Evolutionary conservation across 768 basidiomycete genomes (phyloP), one percentile per base, ranked within the genome.

Genomic region (Suillus alpinus): DNA sequence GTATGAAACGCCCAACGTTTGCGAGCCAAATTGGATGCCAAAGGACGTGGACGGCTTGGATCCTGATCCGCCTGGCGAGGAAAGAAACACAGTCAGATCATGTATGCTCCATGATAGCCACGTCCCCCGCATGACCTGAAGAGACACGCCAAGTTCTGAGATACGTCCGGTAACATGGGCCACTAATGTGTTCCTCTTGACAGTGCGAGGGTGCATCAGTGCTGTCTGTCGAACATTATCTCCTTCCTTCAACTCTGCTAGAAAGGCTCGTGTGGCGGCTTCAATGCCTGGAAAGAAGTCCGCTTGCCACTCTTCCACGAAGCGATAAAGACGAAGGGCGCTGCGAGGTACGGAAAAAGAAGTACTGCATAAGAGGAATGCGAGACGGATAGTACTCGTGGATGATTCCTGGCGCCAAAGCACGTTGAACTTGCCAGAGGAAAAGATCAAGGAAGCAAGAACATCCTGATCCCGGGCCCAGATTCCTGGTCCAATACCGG

Each of bases 111-210:
- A 92, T 8, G 89, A 86, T 36, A 94, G 73, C 92, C 92, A 94
- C 1, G 91, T 94, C 20, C 91, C 91, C 62, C 87, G 90, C 88
- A 94, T 92, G 43, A 94, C 86, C 66, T 93, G 92, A 6, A 94
- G 80, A 4, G 84, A 83, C 9, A 92, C 77, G 29, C 82, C 81
- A 26, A 86, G 69, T 23, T 80, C 81, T 5, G 71, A 67, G 9
- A 92, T 59, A 31, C 79, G 77, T 5, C 81, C 78, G 62, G 88
- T 83, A 16, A 90, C 60, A 49, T 87, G 82, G 36, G 85, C 64
- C 8, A 73, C 69, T 57, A 37, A 62, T 6, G 63, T 36, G 26
- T 56, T 55, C 32, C 20, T 61, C 51, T 62, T 60, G 3, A 63
- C 23, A 53, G 52, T 58, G 62, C 13, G 66, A 6, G 67, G 62